These are phyloP conservation scores for Nyctanthes arbortristis DNA, from an alignment of 257 asterid genomes.

Conservation along the genomic window DNA sequence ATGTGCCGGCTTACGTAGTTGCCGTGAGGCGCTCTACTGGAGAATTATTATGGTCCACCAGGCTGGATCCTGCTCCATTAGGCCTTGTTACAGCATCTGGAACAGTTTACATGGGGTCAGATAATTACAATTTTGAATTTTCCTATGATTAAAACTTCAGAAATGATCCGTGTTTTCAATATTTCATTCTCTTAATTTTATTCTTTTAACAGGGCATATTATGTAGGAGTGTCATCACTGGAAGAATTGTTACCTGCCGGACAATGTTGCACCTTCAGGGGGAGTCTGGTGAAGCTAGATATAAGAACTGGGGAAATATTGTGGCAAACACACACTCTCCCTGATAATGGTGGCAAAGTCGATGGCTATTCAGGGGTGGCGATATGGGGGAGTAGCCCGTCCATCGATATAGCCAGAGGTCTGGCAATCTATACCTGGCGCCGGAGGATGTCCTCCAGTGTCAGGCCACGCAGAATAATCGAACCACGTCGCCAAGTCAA, in stretches of 20 bases:
- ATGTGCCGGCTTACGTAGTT: conserved; percentile 62
- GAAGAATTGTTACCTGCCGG: conserved; percentile 47
- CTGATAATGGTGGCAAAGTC: conserved; percentile 56
- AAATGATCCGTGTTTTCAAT: background rate
- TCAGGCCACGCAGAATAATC: conserved; percentile 54
- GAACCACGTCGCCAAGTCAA: conserved; percentile 41
- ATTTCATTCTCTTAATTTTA: background rate
- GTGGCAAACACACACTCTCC: conserved; percentile 78
- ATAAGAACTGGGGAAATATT: conserved; percentile 46
- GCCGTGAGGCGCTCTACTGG: conserved; percentile 51
- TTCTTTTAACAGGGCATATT: conserved; percentile 32
- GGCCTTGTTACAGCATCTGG: conserved; percentile 58
- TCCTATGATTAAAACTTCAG: too few relatives aligned
- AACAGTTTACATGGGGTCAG: conserved; percentile 48
- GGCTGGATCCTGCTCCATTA: conserved; percentile 47
- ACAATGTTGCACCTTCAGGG: conserved; percentile 69
- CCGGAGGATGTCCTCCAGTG: conserved; percentile 56
- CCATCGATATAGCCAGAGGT: conserved; percentile 47
- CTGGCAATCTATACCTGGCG: conserved; percentile 65
- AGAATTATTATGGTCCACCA: conserved; percentile 56
- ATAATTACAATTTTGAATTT: too few relatives aligned
- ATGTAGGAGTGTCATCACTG: conserved; percentile 71
- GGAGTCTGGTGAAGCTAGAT: conserved; percentile 68
- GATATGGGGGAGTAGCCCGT: conserved; percentile 86
- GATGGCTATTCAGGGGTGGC: conserved; percentile 68